Percentiles rank a stretch among this genome's conserved stretches.
Evolutionary conservation across 768 basidiomycete species (phyloP).

Genomic region (Rhizopogon roseolus): DNA sequence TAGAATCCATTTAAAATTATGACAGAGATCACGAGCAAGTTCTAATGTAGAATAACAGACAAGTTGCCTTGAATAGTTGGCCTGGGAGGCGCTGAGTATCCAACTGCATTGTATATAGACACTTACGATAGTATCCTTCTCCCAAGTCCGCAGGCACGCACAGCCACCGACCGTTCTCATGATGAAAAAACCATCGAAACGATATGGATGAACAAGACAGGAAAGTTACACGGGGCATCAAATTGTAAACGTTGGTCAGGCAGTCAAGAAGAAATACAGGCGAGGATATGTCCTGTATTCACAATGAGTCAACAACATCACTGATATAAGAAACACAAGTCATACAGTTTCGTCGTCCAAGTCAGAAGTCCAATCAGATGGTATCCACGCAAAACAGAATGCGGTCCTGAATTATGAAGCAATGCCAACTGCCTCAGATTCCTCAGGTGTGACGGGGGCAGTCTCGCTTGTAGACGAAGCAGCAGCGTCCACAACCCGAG

Average conservation of each 20-base stretch:
- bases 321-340: background rate
- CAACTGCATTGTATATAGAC: background rate
- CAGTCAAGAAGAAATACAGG: background rate
- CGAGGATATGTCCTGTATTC: background rate
- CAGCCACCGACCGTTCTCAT: background rate
- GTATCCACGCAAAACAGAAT: background rate
- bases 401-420: background rate
- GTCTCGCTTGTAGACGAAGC: background rate
- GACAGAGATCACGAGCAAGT: too few relatives aligned
- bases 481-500: background rate
- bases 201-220: background rate
- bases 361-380: background rate
- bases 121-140: background rate
- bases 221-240: background rate
- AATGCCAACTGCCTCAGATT: background rate
- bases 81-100: background rate
- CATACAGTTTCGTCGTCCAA: background rate
- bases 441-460: background rate
- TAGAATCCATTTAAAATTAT: too few relatives aligned
- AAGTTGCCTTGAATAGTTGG: background rate
- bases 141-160: background rate
- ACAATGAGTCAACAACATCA: constrained; percentile 2
- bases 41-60: background rate
- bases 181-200: background rate
- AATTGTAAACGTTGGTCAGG: background rate